phyloP scores from a whole-genome alignment of 331 rosid species.

The Spiraea crenata region DNA sequence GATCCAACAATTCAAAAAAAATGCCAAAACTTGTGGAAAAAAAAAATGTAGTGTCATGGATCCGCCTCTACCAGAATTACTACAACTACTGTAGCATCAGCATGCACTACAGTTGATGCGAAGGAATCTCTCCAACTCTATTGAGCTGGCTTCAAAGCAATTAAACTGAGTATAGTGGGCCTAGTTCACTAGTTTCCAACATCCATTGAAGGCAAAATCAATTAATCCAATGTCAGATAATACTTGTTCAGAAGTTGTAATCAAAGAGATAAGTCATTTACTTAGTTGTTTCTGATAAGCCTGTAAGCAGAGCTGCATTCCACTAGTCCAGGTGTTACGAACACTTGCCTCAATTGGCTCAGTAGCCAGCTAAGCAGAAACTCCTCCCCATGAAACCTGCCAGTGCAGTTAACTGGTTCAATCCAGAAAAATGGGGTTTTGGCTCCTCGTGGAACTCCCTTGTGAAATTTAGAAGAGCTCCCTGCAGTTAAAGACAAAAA shows the following conservation, averaged over 20 bases:
- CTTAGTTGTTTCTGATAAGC: not conserved
- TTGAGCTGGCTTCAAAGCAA: not conserved
- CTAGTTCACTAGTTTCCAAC: not conserved
- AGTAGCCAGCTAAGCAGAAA: slow-evolving; percentile 19
- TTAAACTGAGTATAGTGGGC: not conserved
- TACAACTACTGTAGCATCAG: not conserved
- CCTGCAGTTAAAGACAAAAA: slow-evolving; percentile 19
- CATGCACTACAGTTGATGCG: not conserved
- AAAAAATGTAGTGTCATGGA: no score
- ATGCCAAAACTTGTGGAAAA: no score
- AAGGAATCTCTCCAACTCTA: not conserved
- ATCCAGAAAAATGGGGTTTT: not conserved
- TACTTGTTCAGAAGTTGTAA: not conserved
- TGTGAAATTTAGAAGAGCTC: slow-evolving; percentile 5
- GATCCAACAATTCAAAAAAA: no score
- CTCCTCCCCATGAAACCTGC: slow-evolving; percentile 12
- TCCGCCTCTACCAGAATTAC: no score
- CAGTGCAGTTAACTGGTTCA: slow-evolving; percentile 12
- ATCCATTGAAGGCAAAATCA: not conserved
- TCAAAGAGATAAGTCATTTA: not conserved
- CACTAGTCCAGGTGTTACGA: not conserved
- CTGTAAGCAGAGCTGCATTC: not conserved
- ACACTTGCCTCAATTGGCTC: slow-evolving; percentile 12
- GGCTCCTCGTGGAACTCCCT: slow-evolving; percentile 26
- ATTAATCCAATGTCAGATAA: not conserved